These are phyloP conservation scores for Colletotrichum orbiculare DNA, from an alignment of 2,329 filamentous ascomycete species.

Conservation along the genomic window DNA sequence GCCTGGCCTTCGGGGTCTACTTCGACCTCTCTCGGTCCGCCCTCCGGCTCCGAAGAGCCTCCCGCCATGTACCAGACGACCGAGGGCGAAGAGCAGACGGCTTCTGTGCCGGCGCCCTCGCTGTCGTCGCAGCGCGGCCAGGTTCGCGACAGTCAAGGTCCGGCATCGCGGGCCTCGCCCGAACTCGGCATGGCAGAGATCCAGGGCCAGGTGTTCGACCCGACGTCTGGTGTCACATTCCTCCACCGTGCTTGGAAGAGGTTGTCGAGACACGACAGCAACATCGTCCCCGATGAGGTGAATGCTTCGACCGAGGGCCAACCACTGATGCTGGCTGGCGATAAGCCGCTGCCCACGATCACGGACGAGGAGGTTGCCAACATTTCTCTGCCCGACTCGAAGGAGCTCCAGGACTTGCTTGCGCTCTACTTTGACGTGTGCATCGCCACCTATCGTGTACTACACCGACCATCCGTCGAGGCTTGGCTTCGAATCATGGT, in stretches of 20 bases:
- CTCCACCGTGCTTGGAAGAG: conserved; percentile 64
- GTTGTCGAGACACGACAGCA: conserved; percentile 55
- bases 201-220: conserved; percentile 66
- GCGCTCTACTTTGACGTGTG: conserved; percentile 69
- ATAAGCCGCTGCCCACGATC: conserved; percentile 56
- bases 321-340: conserved; percentile 59
- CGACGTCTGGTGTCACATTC: conserved; percentile 66
- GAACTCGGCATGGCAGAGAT: conserved; percentile 50
- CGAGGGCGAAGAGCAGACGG: neutral
- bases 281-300: conserved; percentile 40
- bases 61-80: conserved; percentile 24
- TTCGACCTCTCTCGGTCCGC: neutral
- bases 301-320: conserved; percentile 50
- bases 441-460: conserved; percentile 68
- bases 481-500: conserved; percentile 57
- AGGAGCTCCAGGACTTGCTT: conserved; percentile 50
- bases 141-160: conserved; percentile 26
- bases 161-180: conserved; percentile 41
- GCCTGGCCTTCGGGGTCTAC: conserved; percentile 12
- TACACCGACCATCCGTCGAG: conserved; percentile 65
- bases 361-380: conserved; percentile 43
- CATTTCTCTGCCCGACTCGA: conserved; percentile 52
- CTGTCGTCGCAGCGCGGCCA: conserved; percentile 9
- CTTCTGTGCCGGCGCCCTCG: neutral
- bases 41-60: conserved; percentile 20